Conservation (phyloP, 2,329 filamentous ascomycete species). For the Xylariaceae sp. region DNA sequence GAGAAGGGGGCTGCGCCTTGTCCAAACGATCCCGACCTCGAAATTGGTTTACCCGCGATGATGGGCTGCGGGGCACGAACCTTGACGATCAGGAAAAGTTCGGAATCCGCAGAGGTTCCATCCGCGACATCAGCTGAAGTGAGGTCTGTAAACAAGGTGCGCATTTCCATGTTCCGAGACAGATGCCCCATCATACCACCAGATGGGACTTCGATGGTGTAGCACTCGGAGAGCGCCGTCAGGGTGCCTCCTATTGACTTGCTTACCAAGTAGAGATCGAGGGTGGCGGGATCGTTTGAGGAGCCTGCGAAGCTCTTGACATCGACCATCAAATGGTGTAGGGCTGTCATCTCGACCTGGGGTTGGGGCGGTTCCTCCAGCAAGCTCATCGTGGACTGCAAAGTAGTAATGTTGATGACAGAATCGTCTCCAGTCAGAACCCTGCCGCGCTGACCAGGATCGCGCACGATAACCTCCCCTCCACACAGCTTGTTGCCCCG, state of each 20-base stretch:
- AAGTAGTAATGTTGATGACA: constrained; percentile 78
- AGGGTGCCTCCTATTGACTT: constrained; percentile 58
- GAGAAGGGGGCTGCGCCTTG: constrained; percentile 30
- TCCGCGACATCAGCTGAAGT: constrained; percentile 67
- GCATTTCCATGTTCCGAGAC: constrained; percentile 59
- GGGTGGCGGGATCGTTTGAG: constrained; percentile 64
- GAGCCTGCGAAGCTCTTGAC: constrained; percentile 75
- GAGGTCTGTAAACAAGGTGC: constrained; percentile 82
- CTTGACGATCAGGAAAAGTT: constrained; percentile 78
- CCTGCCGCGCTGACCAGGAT: constrained; percentile 73
- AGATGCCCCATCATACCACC: constrained; percentile 63
- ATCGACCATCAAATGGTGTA: constrained; percentile 79
- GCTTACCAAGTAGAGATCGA: constrained; percentile 71
- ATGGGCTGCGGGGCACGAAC: constrained; percentile 56
- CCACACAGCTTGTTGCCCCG: constrained; percentile 89
- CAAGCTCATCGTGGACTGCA: constrained; percentile 95
- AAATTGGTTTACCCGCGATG: constrained; percentile 37
- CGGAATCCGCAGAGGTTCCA: constrained; percentile 53
- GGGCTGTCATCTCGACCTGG: constrained; percentile 57
- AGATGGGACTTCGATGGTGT: constrained; percentile 67
- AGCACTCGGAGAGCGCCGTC: constrained; percentile 72
- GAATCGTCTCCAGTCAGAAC: constrained; percentile 90
- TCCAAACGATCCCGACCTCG: constrained; percentile 41
- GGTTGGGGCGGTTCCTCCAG: constrained; percentile 72
- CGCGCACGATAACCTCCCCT: constrained; percentile 90